Conservation (phyloP, 257 asterid species). For the Nicotiana paniculata region DNA sequence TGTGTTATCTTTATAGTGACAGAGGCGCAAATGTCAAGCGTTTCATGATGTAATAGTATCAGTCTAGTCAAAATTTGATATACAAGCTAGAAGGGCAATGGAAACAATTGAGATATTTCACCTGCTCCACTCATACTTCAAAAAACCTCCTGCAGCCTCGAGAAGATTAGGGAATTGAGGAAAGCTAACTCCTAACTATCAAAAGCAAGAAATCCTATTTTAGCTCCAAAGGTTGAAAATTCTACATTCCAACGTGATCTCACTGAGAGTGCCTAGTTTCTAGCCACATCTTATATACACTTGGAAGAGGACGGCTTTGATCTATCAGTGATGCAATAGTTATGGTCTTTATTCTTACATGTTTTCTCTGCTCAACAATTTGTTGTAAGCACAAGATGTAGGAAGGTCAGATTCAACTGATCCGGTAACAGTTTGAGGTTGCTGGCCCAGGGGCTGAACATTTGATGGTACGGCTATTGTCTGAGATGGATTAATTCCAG, state of each 20-base stretch:
- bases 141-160: constrained; percentile 6
- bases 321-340: not conserved
- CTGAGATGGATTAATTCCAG: constrained; percentile 37
- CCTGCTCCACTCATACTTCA: constrained; percentile 7
- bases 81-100: not conserved
- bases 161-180: not conserved
- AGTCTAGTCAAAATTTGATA: constrained; percentile 7
- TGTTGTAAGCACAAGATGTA: constrained; percentile 27
- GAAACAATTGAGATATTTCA: constrained; percentile 3
- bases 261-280: not conserved
- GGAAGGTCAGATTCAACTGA: constrained; percentile 29
- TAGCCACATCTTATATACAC: not conserved
- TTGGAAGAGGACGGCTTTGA: not conserved
- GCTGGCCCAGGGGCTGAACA: constrained; percentile 36
- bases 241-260: not conserved
- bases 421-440: constrained; percentile 37
- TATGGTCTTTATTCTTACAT: constrained; percentile 13
- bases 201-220: not conserved
- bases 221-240: not conserved
- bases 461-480: constrained; percentile 27
- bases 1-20: not conserved
- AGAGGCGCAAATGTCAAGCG: not conserved
- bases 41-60: not conserved
- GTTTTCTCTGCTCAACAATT: constrained; percentile 31
- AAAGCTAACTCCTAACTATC: not conserved